Evolutionary conservation across 2,329 filamentous ascomycete genomes (phyloP), one percentile per base, ranked within the genome.

Genomic region (Pseudogymnoascus pannorum): DNA sequence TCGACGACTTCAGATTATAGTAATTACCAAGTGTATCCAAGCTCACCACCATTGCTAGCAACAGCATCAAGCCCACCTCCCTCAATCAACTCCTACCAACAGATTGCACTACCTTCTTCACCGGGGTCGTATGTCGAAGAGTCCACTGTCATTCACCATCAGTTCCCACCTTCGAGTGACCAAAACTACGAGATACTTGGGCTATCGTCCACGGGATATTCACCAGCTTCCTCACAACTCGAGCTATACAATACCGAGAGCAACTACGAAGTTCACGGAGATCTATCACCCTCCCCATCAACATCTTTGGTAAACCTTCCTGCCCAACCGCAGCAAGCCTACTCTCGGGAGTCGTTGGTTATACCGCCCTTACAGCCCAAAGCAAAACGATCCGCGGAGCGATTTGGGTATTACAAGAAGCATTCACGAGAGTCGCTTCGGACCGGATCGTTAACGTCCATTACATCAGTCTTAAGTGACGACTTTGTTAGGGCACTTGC

Each of bases 261-360:
- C 48, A 54, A 86, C 66, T 86, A 82, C 72, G 72, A 84, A 14
- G 67, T 85, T 16, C 76, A 83, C 71, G 76, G 76, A 58, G 75
- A 76, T 20, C 69, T 73, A 2, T 78, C 77, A 2, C 64, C 64
- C 75, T 77, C 24, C 69, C 70, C 61, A 71, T 76, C 48, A 74
- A 72, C 20, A 68, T 71, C 24, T 64, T 60, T 51, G 40, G 18
- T 57, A 69, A 5, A 72, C 66, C 20, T 59, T 22, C 44, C 57
- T 29, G 48, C 24, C 31, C 60, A 58, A 24, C 35, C 31, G 35
- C 51, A 24, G 44, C 51, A 31, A 38, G 77, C 78, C 61, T 86
- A 81, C 68, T 87, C 85, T 0, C 82, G 83, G 64, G 84, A 87
- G 67, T 87, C 83, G 64, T 74, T 87, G 29, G 68, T 82, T 11